Evolutionary conservation across 345 rosid genomes (phyloP).

Genomic region (Bretschneidera sinensis): DNA sequence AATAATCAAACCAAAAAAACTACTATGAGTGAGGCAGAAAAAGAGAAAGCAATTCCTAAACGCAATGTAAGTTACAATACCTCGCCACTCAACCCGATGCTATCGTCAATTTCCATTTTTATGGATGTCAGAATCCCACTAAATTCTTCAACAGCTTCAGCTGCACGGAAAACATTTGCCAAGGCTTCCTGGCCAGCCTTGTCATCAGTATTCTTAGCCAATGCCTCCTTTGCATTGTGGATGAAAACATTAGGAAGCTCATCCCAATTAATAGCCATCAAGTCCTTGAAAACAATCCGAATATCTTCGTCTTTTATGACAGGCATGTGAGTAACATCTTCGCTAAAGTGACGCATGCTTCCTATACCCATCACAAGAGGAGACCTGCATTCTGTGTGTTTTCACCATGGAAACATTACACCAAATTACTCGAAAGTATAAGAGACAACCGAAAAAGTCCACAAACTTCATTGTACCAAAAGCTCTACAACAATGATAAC

Average conservation of each 20-base stretch:
- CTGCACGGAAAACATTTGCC: slow-evolving; percentile 64
- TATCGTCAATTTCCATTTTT: slow-evolving; percentile 87
- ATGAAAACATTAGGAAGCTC: slow-evolving; percentile 50
- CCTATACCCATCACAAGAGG: slow-evolving; percentile 42
- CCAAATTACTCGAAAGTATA: neutral
- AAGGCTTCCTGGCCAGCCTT: slow-evolving; percentile 70
- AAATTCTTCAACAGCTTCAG: slow-evolving; percentile 90
- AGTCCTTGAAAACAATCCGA: slow-evolving; percentile 59
- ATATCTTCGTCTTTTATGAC: slow-evolving; percentile 51
- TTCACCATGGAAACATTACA: no score
- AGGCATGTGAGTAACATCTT: slow-evolving; percentile 67
- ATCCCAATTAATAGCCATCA: slow-evolving; percentile 84
- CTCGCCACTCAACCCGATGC: slow-evolving; percentile 87
- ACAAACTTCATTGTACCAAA: neutral
- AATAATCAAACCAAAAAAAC: neutral
- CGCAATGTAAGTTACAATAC: slow-evolving; percentile 28
- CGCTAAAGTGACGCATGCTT: slow-evolving; percentile 46
- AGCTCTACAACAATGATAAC: neutral
- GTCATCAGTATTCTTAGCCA: slow-evolving; percentile 61
- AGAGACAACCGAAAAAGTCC: neutral
- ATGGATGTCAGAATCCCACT: slow-evolving; percentile 59
- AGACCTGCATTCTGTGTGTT: slow-evolving; percentile 36
- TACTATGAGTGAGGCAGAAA: neutral
- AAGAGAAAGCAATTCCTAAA: no score
- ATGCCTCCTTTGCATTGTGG: slow-evolving; percentile 47